Evolutionary conservation across 2,329 filamentous ascomycete species (phyloP).

Genomic region (Didymella sp.): DNA sequence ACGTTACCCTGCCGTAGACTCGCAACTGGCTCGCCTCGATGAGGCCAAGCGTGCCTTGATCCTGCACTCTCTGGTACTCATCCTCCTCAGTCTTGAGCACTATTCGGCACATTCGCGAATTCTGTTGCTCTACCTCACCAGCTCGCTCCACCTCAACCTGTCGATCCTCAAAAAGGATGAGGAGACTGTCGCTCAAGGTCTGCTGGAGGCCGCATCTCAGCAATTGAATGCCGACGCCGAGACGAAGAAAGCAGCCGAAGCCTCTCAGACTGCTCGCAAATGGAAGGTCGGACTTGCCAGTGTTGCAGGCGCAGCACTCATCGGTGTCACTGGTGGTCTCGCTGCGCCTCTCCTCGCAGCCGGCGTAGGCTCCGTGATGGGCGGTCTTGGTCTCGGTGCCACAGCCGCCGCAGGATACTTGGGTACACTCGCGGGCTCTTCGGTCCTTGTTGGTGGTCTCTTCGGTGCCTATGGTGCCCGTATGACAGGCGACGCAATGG

Average conservation of each 20-base stretch:
- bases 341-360: slow-evolving; percentile 78
- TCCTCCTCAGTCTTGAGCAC: slow-evolving; percentile 77
- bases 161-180: slow-evolving; percentile 74
- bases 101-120: slow-evolving; percentile 78
- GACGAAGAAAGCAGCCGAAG: slow-evolving; percentile 73
- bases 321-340: slow-evolving; percentile 81
- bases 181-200: slow-evolving; percentile 72
- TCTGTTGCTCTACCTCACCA: slow-evolving; percentile 72
- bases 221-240: slow-evolving; percentile 80
- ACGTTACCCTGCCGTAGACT: slow-evolving; percentile 53
- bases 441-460: slow-evolving; percentile 79
- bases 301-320: slow-evolving; percentile 84
- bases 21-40: slow-evolving; percentile 61
- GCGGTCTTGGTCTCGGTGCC: slow-evolving; percentile 75
- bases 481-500: slow-evolving; percentile 86
- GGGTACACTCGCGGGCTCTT: slow-evolving; percentile 79
- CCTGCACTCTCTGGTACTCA: slow-evolving; percentile 73
- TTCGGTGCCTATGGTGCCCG: slow-evolving; percentile 91
- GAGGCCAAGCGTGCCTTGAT: slow-evolving; percentile 70
- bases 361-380: slow-evolving; percentile 79
- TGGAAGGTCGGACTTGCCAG: slow-evolving; percentile 88
- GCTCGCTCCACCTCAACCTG: slow-evolving; percentile 72
- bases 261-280: slow-evolving; percentile 68
- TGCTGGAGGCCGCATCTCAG: slow-evolving; percentile 73
- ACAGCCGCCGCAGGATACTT: slow-evolving; percentile 79